These are phyloP conservation scores for Trifolium fragiferum DNA, from an alignment of 306 rosid species.

Conservation along the genomic window DNA sequence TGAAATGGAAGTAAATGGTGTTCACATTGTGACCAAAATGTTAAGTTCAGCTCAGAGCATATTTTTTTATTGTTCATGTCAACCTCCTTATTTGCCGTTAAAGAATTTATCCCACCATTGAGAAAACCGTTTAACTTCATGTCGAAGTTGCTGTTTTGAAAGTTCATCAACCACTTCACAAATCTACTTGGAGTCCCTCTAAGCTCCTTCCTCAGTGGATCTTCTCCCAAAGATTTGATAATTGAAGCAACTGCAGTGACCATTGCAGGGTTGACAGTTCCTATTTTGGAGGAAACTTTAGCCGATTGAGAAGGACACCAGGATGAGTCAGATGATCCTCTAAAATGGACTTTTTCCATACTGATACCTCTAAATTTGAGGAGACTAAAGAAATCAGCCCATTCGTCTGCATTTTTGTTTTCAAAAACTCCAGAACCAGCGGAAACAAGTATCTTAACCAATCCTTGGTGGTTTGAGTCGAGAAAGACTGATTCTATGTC, in stretches of 20 bases:
- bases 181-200: slow-evolving; percentile 80
- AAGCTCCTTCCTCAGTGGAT: slow-evolving; percentile 82
- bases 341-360: slow-evolving; percentile 46
- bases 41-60: slow-evolving; percentile 62
- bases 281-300: slow-evolving; percentile 57
- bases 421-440: slow-evolving; percentile 85
- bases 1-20: slow-evolving; percentile 96
- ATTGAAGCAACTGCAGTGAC: slow-evolving; percentile 71
- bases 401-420: slow-evolving; percentile 56
- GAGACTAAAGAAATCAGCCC: slow-evolving; percentile 78
- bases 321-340: slow-evolving; percentile 47
- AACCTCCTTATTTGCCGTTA: slow-evolving; percentile 38
- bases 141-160: slow-evolving; percentile 64
- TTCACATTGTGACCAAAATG: slow-evolving; percentile 95
- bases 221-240: slow-evolving; percentile 88
- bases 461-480: slow-evolving; percentile 66
- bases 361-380: slow-evolving; percentile 70
- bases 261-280: slow-evolving; percentile 58
- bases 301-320: slow-evolving; percentile 79
- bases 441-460: slow-evolving; percentile 66
- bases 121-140: slow-evolving; percentile 70
- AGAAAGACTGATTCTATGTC: slow-evolving; percentile 64
- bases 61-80: slow-evolving; percentile 48
- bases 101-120: slow-evolving; percentile 47
- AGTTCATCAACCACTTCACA: slow-evolving; percentile 82